These are phyloP conservation scores for Euphorbia lathyris DNA, from an alignment of 345 rosid genomes.

Conservation along the genomic window DNA sequence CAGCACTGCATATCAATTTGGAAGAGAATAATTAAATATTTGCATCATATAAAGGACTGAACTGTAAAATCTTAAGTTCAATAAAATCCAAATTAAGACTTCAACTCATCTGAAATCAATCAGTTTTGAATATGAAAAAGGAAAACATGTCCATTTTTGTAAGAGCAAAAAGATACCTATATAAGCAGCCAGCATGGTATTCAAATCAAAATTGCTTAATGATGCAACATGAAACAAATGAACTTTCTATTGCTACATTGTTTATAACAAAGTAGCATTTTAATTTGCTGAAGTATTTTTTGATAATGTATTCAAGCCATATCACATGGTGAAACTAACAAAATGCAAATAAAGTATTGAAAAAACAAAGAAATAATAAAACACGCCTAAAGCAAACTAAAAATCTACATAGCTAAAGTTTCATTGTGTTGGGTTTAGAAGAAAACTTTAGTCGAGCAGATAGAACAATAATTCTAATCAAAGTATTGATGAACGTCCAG, in stretches of 20 bases:
- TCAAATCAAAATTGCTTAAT: neutral
- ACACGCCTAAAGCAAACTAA: neutral
- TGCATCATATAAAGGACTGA: neutral
- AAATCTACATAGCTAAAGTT: neutral
- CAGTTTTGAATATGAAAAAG: neutral
- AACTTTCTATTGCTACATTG: too few species aligned
- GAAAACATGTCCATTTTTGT: neutral
- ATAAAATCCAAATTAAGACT: neutral
- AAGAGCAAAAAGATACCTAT: neutral
- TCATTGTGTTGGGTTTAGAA: neutral
- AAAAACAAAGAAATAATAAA: too few species aligned
- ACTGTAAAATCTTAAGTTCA: neutral
- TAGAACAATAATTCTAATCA: neutral
- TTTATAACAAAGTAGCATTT: too few species aligned
- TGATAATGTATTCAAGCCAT: too few species aligned
- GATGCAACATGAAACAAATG: neutral
- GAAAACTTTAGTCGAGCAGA: neutral
- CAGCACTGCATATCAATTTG: conserved; percentile 28
- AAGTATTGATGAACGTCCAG: neutral
- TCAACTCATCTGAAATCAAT: neutral
- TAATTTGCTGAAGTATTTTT: too few species aligned
- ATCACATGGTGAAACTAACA: too few species aligned
- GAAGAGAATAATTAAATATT: neutral
- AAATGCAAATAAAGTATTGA: too few species aligned
- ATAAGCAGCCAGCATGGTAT: neutral